These are phyloP conservation scores for Aspergillus luchuensis DNA, from an alignment of 2,329 filamentous ascomycete genomes.

Conservation along the genomic window DNA sequence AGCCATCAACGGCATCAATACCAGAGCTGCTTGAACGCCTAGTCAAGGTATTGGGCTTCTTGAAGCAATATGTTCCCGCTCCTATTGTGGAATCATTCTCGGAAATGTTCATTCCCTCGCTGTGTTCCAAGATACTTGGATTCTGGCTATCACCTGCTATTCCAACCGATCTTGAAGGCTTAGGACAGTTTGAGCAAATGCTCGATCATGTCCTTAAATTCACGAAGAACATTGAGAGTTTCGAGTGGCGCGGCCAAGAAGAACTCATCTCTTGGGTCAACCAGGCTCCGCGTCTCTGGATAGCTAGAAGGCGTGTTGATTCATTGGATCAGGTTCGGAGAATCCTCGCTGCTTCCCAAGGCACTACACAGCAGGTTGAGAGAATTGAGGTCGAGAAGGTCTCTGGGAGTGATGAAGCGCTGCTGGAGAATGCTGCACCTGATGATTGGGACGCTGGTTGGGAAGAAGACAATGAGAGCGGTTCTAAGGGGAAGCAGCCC, in stretches of 20 bases:
- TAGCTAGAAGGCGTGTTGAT: conserved; percentile 77
- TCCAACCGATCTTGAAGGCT: conserved; percentile 70
- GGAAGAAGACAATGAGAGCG: conserved; percentile 66
- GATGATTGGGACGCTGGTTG: conserved; percentile 78
- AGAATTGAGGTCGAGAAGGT: conserved; percentile 82
- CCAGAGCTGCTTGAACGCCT: conserved; percentile 48
- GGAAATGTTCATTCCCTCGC: conserved; percentile 66
- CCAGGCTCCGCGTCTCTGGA: conserved; percentile 79
- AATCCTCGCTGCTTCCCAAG: conserved; percentile 68
- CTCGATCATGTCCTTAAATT: conserved; percentile 68
- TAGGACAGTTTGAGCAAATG: conserved; percentile 70
- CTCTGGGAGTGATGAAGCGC: conserved; percentile 66
- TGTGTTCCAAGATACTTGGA: conserved; percentile 69
- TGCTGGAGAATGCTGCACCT: conserved; percentile 57
- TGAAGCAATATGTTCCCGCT: conserved; percentile 54
- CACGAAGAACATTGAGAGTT: conserved; percentile 61
- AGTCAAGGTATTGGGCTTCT: conserved; percentile 50
- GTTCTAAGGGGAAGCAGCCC: conserved; percentile 21
- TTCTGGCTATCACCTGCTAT: conserved; percentile 76
- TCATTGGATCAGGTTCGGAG: conserved; percentile 74
- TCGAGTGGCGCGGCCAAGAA: conserved; percentile 63
- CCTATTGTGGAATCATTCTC: conserved; percentile 60
- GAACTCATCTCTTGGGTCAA: conserved; percentile 78
- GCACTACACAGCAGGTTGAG: conserved; percentile 71
- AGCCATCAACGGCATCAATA: conserved; percentile 30